Evolutionary conservation across 2,329 filamentous ascomycete genomes (phyloP), one percentile per base, ranked within the genome.

Genomic region (Fusarium sp.): DNA sequence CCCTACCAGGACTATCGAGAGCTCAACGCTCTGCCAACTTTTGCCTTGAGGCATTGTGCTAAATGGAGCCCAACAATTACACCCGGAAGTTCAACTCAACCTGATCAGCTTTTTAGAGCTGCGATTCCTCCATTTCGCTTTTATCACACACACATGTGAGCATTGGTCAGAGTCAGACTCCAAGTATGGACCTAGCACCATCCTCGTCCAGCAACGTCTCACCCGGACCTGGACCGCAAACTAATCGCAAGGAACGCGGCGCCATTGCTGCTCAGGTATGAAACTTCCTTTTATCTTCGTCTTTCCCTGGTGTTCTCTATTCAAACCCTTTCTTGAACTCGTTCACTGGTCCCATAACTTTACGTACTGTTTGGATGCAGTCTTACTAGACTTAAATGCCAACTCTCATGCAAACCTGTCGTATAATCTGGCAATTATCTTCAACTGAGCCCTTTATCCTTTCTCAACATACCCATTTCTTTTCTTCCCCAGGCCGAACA

Each of bases 231-330:
- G 76, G 76, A 65, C 70, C 75, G 46, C 77, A 78, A 34, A 68
- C 73, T 38, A 78, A 75, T 66, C 76, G 79, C 61, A 82, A 81
- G 67, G 79, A 81, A 63, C 78, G 80, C 62, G 80, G 80, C 63
- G 77, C 79, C 25, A 81, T 82, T 73, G 80, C 80, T 66, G 79
- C 80, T 52, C 79, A 81, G 77, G 78, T 81, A 75, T 68, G 50
- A 20, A 20, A 22, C 22, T 52, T 29, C 14, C 3, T 22, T 20
- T 15, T 3, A 18, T 29, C n/a, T 43, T 27, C 27, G 74, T 72
- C 60, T 38, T 11, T 34, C 38, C 51, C 34, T 29, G 24, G 45
- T 38, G 29, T 12, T 12, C 22, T 47, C 25, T 25, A 32, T 22
- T 55, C 46, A n/a, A 29, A 24, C 15, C 12, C 29, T 12, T 45